phyloP scores from a whole-genome alignment of 2,329 filamentous ascomycete species.

The Colletotrichum costaricense region DNA sequence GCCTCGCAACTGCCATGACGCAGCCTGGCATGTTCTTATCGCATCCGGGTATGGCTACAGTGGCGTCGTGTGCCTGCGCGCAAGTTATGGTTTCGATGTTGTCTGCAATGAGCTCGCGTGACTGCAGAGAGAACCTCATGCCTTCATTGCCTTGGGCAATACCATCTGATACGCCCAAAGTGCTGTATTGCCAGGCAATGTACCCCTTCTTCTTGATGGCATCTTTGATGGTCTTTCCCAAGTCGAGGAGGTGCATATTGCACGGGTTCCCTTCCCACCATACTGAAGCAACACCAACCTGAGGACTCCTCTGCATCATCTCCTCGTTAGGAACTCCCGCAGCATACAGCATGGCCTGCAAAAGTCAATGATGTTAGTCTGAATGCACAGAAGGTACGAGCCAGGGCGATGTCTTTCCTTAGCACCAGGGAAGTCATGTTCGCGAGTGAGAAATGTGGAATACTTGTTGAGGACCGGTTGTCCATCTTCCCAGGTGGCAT shows the following conservation, averaged over 20 bases:
- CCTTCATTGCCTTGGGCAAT: slow-evolving; percentile 97
- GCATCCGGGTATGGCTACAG: slow-evolving; percentile 92
- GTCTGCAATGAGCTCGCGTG: slow-evolving; percentile 92
- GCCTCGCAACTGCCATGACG: slow-evolving; percentile 88
- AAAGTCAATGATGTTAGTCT: not conserved
- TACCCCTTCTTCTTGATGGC: slow-evolving; percentile 84
- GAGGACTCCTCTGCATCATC: slow-evolving; percentile 89
- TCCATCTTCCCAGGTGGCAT: slow-evolving; percentile 20
- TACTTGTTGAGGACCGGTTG: slow-evolving; percentile 17
- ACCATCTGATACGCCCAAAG: slow-evolving; percentile 88
- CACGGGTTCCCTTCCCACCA: slow-evolving; percentile 99
- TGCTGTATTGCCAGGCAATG: slow-evolving; percentile 96
- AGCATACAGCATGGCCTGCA: slow-evolving; percentile 91
- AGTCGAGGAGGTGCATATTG: slow-evolving; percentile 81
- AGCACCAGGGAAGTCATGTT: slow-evolving; percentile 19
- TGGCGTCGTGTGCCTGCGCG: slow-evolving; percentile 92
- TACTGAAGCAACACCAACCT: slow-evolving; percentile 90
- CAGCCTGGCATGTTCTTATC: slow-evolving; percentile 99
- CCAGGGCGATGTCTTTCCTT: not conserved
- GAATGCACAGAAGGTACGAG: not conserved
- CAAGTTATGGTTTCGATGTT: slow-evolving; percentile 94
- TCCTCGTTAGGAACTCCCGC: slow-evolving; percentile 86
- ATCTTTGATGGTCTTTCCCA: slow-evolving; percentile 89
- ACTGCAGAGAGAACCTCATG: slow-evolving; percentile 94
- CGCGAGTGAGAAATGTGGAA: slow-evolving; percentile 8